Percentiles rank a stretch among this genome's conserved stretches.
Conservation (phyloP, 2,329 filamentous ascomycete species). For the Fusarium staphyleae region DNA sequence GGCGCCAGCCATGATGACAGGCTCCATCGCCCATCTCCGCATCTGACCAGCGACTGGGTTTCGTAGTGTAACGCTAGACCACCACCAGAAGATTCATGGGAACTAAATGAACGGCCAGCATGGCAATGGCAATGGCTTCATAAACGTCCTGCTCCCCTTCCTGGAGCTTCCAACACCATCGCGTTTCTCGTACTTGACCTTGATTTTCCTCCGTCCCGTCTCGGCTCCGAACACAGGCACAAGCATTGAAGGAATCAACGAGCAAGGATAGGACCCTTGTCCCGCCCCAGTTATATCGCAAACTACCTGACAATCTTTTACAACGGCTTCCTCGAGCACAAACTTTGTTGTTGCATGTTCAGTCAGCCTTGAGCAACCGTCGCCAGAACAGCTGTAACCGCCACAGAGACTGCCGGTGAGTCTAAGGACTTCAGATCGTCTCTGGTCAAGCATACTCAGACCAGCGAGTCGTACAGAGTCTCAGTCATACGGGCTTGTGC, state of each 20-base stretch:
- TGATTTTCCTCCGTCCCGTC: neutral
- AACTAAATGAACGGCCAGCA: neutral
- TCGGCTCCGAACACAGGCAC: neutral
- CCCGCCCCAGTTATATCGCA: constrained; percentile 9
- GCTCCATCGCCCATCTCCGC: constrained; percentile 27
- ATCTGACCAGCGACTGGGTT: constrained; percentile 2
- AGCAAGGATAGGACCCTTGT: neutral
- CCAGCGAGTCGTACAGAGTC: no score
- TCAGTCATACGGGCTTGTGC: no score
- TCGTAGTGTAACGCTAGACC: constrained; percentile 2
- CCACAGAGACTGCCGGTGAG: no score
- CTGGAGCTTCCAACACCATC: no score
- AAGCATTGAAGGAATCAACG: neutral
- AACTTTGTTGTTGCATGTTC: no score
- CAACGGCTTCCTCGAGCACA: constrained; percentile 1
- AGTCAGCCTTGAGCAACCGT: no score
- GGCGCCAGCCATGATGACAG: constrained; percentile 1
- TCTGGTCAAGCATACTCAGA: no score
- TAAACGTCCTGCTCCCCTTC: constrained; percentile 1
- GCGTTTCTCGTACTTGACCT: no score
- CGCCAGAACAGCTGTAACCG: no score
- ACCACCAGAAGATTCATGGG: neutral
- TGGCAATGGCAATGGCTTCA: constrained; percentile 2
- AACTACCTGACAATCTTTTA: constrained; percentile 15
- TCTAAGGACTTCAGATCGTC: no score